A percentile compares a stretch with the other conserved stretches of the same genome.
Evolutionary conservation across 1,284 basidiomycete species (phyloP).

Genomic region (Rhodotorula sp.): DNA sequence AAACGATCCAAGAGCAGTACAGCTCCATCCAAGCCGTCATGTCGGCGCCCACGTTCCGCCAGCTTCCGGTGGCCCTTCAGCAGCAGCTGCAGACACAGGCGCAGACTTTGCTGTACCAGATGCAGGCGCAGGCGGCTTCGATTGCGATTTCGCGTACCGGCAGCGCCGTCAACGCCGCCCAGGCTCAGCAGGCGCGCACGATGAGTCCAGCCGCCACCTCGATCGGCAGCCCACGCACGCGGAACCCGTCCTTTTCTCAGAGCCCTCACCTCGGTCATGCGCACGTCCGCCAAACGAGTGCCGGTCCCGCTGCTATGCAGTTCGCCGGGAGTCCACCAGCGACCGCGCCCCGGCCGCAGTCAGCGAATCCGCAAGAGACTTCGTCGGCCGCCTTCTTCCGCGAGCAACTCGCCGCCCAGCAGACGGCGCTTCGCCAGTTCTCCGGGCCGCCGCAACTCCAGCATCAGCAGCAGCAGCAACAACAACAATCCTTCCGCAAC

Average conservation of each 20-base stretch:
- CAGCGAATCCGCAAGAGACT: constrained; percentile 12
- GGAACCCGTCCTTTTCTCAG: constrained; percentile 15
- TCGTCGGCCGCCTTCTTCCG: constrained; percentile 25
- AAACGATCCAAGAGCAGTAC: constrained; percentile 21
- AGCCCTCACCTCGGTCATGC: constrained; percentile 27
- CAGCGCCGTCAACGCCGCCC: background rate
- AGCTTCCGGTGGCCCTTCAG: constrained; percentile 28
- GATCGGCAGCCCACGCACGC: background rate
- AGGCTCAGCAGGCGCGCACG: constrained; percentile 1
- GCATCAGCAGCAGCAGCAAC: constrained; percentile 3
- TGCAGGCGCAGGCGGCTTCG: constrained; percentile 30
- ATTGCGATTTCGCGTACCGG: background rate
- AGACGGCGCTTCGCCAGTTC: background rate
- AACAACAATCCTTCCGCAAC: background rate
- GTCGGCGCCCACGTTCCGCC: constrained; percentile 24
- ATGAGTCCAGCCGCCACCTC: constrained; percentile 1
- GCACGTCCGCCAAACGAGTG: constrained; percentile 18
- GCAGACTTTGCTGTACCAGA: constrained; percentile 22
- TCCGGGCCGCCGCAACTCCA: background rate
- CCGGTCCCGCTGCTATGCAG: constrained; percentile 3
- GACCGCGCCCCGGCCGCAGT: constrained; percentile 2
- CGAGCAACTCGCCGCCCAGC: constrained; percentile 23
- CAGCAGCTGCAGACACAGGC: constrained; percentile 27
- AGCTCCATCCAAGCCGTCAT: constrained; percentile 30
- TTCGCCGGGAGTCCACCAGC: constrained; percentile 29